Evolutionary conservation across 345 rosid species (phyloP).

Genomic region (Eucalyptus erythrocorys): DNA sequence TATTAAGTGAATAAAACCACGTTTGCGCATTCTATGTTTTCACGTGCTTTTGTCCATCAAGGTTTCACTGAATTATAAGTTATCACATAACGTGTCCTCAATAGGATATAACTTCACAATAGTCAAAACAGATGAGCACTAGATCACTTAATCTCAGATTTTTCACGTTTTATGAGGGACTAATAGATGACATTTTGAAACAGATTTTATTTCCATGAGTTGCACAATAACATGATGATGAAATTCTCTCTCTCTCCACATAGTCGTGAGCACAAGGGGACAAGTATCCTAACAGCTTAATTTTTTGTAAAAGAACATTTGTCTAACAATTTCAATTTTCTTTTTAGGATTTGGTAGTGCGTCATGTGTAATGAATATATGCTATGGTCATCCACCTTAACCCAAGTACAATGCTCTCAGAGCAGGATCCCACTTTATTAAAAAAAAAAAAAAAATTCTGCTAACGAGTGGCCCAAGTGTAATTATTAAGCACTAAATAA

Average conservation of each 20-base stretch:
- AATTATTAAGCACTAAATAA: background rate
- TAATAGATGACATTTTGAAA: background rate
- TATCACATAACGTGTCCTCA: background rate
- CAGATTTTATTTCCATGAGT: background rate
- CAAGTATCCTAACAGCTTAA: background rate
- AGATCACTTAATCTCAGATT: background rate
- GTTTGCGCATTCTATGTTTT: background rate
- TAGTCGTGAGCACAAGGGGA: background rate
- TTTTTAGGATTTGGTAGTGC: background rate
- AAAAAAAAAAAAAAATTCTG: background rate
- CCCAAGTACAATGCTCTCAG: background rate
- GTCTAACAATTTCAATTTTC: background rate
- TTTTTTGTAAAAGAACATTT: background rate
- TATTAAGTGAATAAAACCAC: background rate
- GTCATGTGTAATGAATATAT: background rate
- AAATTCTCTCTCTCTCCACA: background rate
- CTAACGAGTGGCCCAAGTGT: background rate
- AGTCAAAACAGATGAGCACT: background rate
- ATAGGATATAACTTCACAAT: background rate
- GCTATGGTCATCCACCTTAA: background rate
- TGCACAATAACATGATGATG: background rate
- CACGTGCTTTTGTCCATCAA: background rate
- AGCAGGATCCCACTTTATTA: background rate
- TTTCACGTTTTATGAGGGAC: background rate
- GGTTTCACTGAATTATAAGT: background rate